Conservation (phyloP, 179 eudicot species). For the Actinidia arguta region DNA sequence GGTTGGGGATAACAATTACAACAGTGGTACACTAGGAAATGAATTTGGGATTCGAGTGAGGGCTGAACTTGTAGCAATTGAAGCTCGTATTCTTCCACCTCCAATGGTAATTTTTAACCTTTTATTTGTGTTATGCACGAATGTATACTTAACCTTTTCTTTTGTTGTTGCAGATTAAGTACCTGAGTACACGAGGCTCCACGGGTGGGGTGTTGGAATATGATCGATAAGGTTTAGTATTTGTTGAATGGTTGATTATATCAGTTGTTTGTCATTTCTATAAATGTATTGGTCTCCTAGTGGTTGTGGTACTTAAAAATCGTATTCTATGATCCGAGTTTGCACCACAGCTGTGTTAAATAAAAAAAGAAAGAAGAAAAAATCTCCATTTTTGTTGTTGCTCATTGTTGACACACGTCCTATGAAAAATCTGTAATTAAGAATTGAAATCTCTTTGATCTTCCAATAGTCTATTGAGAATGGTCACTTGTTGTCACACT, state of each 20-base stretch:
- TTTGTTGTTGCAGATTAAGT: slow-evolving; percentile 51
- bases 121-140: not conserved
- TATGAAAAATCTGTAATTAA: not conserved
- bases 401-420: not conserved
- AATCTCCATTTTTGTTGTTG: not conserved
- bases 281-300: not conserved
- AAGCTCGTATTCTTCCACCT: slow-evolving; percentile 82
- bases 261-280: not conserved
- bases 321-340: not conserved
- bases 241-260: not conserved
- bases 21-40: slow-evolving; percentile 38
- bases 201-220: slow-evolving; percentile 80
- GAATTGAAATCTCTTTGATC: slow-evolving; percentile 1
- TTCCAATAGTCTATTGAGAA: not conserved
- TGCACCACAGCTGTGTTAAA: not conserved
- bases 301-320: not conserved
- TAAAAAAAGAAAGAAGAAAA: not conserved
- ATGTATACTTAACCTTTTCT: not conserved
- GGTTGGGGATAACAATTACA: slow-evolving; percentile 52
- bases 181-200: slow-evolving; percentile 62
- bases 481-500: not conserved
- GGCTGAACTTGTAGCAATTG: slow-evolving; percentile 43
- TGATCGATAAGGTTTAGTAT: slow-evolving; percentile 72
- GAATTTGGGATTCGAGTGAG: slow-evolving; percentile 74
- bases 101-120: slow-evolving; percentile 52